phyloP scores from a whole-genome alignment of 495 filamentous ascomycete species.

The Cryomyces minteri region DNA sequence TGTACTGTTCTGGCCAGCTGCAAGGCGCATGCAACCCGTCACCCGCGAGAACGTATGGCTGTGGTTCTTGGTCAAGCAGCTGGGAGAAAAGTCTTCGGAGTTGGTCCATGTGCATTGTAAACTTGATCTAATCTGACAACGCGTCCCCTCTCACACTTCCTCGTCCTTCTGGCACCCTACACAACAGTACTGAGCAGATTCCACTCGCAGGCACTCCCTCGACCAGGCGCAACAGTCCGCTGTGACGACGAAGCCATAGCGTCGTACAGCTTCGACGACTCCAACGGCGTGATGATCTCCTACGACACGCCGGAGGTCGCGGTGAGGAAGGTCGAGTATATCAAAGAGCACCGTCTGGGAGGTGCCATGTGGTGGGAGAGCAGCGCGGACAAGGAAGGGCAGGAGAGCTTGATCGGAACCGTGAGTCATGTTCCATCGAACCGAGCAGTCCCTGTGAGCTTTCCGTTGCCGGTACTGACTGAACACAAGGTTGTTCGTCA shows the following conservation, averaged over 20 bases:
- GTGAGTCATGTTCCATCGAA: background rate
- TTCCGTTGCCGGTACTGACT: background rate
- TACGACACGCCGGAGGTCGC: conserved; percentile 54
- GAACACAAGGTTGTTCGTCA: background rate
- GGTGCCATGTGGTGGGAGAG: conserved; percentile 90
- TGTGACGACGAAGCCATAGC: conserved; percentile 35
- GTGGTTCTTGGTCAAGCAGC: too few species aligned
- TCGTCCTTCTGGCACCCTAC: too few species aligned
- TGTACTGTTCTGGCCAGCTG: too few species aligned
- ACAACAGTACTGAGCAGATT: background rate
- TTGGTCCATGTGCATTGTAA: too few species aligned
- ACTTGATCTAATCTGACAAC: too few species aligned
- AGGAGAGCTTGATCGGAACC: conserved; percentile 8
- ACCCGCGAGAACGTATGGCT: too few species aligned
- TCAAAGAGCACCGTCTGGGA: conserved; percentile 43
- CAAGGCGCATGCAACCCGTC: too few species aligned
- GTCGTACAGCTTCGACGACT: conserved; percentile 50
- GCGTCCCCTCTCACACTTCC: too few species aligned
- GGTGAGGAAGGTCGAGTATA: conserved; percentile 42
- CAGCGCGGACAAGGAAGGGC: conserved; percentile 44
- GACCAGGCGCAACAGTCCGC: conserved; percentile 25
- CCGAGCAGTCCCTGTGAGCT: background rate
- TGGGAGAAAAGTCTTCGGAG: too few species aligned
- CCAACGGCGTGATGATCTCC: conserved; percentile 41
- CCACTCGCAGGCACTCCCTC: conserved; percentile 25